Percentiles rank a stretch among this genome's conserved stretches.
These are phyloP conservation scores for Penicillium digitatum DNA, from an alignment of 2,329 filamentous ascomycete species.

Conservation along the genomic window DNA sequence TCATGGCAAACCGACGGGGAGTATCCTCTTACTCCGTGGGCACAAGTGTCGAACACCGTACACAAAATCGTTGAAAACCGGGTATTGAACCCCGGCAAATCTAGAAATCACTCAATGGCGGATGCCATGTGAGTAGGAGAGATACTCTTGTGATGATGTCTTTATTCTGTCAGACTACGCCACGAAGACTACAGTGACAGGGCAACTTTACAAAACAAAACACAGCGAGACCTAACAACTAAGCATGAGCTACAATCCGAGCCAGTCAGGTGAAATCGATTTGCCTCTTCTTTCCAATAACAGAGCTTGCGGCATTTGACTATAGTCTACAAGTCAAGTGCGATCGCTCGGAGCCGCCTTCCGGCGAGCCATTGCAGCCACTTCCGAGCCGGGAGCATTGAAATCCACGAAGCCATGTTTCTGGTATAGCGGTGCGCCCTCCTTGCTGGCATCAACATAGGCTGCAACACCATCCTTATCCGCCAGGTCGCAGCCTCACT, in stretches of 20 bases:
- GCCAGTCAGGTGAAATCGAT: not conserved
- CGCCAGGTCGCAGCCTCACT: constrained; percentile 39
- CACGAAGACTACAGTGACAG: too few species aligned
- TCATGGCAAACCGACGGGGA: not conserved
- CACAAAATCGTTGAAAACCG: too few species aligned
- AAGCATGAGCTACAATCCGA: not conserved
- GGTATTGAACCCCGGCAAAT: too few species aligned
- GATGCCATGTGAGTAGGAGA: too few species aligned
- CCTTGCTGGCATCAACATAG: constrained; percentile 39
- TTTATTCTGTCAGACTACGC: too few species aligned
- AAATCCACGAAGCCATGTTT: constrained; percentile 41
- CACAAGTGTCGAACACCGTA: too few species aligned
- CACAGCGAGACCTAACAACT: not conserved
- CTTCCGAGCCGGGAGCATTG: not conserved
- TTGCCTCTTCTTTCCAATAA: not conserved
- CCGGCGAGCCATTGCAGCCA: constrained; percentile 12
- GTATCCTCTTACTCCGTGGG: not conserved
- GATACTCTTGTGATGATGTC: too few species aligned
- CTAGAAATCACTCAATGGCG: too few species aligned
- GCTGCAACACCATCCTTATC: constrained; percentile 33
- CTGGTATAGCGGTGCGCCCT: constrained; percentile 37
- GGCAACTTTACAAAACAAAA: too few species aligned
- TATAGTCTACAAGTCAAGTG: not conserved
- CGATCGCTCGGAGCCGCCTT: not conserved
- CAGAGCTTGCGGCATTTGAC: not conserved